A percentile compares a stretch with the other conserved stretches of the same genome.
These are phyloP conservation scores for Peltaster fructicola DNA, from an alignment of 2,329 filamentous ascomycete genomes.

Conservation along the genomic window DNA sequence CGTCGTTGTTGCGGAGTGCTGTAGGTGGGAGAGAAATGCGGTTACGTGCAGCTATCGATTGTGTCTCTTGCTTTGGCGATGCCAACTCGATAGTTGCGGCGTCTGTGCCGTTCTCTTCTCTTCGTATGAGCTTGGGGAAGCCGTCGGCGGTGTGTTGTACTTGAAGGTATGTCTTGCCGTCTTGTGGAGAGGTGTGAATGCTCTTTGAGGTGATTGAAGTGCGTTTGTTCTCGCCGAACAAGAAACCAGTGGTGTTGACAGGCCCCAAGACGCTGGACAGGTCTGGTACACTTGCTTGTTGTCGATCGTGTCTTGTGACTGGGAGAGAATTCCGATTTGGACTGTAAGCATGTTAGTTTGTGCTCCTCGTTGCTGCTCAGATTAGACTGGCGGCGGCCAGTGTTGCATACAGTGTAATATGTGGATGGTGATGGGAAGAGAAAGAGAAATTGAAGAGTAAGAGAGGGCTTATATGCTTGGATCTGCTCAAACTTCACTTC, in stretches of 20 bases:
- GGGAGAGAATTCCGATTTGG: constrained; percentile 90
- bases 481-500: no score
- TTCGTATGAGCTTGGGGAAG: constrained; percentile 68
- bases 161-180: constrained; percentile 51
- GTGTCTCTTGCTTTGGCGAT: constrained; percentile 44
- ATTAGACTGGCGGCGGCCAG: no score
- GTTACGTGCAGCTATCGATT: constrained; percentile 28
- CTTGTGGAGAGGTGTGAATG: constrained; percentile 36
- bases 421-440: constrained; percentile 2
- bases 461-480: no score
- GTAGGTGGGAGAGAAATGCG: constrained; percentile 23
- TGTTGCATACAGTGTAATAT: constrained; percentile 1
- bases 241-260: constrained; percentile 67
- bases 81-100: constrained; percentile 60
- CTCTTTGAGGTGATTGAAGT: constrained; percentile 20
- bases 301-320: constrained; percentile 51
- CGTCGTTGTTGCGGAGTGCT: constrained; percentile 16
- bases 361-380: constrained; percentile 1
- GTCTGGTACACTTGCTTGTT: constrained; percentile 39
- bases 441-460: constrained; percentile 1
- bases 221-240: constrained; percentile 51
- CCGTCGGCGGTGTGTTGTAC: constrained; percentile 62
- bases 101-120: constrained; percentile 46
- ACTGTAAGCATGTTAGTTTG: constrained; percentile 26
- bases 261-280: constrained; percentile 46